Conservation (phyloP, 805 yeast genomes). For the Wickerhamiella occidentalis region DNA sequence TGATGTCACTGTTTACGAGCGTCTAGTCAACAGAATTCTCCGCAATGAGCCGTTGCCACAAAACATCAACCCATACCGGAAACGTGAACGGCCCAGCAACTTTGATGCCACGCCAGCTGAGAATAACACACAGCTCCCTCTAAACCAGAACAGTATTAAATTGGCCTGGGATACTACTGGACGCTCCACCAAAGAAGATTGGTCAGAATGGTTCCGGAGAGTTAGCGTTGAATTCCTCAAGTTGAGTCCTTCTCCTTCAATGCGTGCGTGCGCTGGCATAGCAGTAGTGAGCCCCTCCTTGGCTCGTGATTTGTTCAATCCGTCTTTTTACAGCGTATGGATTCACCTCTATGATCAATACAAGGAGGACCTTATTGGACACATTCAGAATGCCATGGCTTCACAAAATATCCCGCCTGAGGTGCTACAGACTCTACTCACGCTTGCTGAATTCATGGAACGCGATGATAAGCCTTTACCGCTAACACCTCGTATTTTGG, state of each 20-base stretch:
- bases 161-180: conserved; percentile 88
- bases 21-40: conserved; percentile 60
- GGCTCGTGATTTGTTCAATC: conserved; percentile 77
- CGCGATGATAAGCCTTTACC: conserved; percentile 94
- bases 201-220: conserved; percentile 95
- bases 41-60: conserved; percentile 82
- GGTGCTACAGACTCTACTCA: conserved; percentile 76
- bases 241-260: conserved; percentile 88
- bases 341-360: conserved; percentile 75
- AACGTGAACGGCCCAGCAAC: conserved; percentile 41
- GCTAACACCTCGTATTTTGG: conserved; percentile 75
- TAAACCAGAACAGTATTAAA: conserved; percentile 50
- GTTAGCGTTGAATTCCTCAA: conserved; percentile 73
- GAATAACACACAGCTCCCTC: conserved; percentile 62
- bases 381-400: conserved; percentile 75
- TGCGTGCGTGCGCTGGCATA: conserved; percentile 81
- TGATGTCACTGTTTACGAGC: conserved; percentile 46
- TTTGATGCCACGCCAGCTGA: conserved; percentile 48
- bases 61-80: conserved; percentile 40
- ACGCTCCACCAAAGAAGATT: conserved; percentile 82
- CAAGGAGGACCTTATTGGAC: conserved; percentile 77
- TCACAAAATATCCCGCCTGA: conserved; percentile 93
- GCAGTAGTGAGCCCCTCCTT: conserved; percentile 80
- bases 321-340: conserved; percentile 95
- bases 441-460: conserved; percentile 92